Conservation (phyloP, 495 filamentous ascomycete genomes). For the Penicillium ochrochloron region DNA sequence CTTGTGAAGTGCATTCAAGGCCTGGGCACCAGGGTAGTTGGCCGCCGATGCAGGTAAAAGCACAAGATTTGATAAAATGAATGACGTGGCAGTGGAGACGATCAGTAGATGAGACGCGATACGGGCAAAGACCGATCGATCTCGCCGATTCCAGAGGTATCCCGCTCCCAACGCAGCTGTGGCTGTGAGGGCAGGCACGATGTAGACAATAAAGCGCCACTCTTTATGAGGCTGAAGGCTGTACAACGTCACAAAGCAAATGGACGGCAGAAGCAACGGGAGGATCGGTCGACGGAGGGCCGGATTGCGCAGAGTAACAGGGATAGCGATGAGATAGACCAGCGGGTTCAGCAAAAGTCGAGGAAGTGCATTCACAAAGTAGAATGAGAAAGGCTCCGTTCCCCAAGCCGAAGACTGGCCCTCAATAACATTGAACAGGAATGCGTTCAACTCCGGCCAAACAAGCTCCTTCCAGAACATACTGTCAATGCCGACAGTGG, state of each 20-base stretch:
- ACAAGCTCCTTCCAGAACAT: slow-evolving; percentile 85
- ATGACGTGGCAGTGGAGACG: slow-evolving; percentile 62
- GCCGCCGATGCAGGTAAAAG: slow-evolving; percentile 71
- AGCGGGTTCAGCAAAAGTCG: slow-evolving; percentile 83
- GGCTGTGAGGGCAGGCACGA: slow-evolving; percentile 79
- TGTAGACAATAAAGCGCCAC: slow-evolving; percentile 92
- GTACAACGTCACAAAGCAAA: slow-evolving; percentile 79
- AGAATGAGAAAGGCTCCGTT: slow-evolving; percentile 79
- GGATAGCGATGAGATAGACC: slow-evolving; percentile 64
- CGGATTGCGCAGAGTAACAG: slow-evolving; percentile 61
- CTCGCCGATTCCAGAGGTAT: slow-evolving; percentile 71
- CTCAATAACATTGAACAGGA: slow-evolving; percentile 85
- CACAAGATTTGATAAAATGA: slow-evolving; percentile 63
- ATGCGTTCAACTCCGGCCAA: slow-evolving; percentile 90
- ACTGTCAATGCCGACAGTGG: slow-evolving; percentile 78
- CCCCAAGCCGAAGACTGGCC: slow-evolving; percentile 82
- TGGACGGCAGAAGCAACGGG: slow-evolving; percentile 64
- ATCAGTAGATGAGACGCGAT: slow-evolving; percentile 58
- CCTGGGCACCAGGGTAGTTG: slow-evolving; percentile 88
- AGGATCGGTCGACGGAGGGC: slow-evolving; percentile 50
- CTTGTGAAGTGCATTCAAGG: slow-evolving; percentile 59
- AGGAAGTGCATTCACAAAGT: slow-evolving; percentile 81
- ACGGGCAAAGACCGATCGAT: slow-evolving; percentile 53
- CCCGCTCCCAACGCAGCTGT: slow-evolving; percentile 73
- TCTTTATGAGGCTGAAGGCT: slow-evolving; percentile 93